Evolutionary conservation across 1,139 yeast species (phyloP).

Genomic region (Meyerozyma sp.): DNA sequence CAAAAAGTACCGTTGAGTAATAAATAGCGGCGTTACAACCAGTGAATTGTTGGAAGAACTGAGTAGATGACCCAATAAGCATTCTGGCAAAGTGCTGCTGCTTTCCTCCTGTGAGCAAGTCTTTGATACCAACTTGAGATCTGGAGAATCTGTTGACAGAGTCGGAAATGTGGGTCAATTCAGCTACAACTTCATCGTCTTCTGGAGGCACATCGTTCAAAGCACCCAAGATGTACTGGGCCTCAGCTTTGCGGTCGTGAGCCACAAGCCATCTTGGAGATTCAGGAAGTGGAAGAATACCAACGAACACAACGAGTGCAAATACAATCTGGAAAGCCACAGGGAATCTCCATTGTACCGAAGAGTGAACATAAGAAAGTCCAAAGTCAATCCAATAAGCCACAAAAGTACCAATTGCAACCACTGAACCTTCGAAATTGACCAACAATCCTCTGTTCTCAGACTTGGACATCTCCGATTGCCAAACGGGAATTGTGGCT

Average conservation of each 20-base stretch:
- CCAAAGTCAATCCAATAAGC: constrained; percentile 83
- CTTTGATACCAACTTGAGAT: constrained; percentile 38
- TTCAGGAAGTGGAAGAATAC: constrained; percentile 48
- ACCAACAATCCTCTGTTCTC: constrained; percentile 70
- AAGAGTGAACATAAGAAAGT: constrained; percentile 46
- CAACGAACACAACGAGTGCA: constrained; percentile 30
- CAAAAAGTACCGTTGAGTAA: constrained; percentile 60
- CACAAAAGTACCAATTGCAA: constrained; percentile 65
- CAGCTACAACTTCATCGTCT: constrained; percentile 44
- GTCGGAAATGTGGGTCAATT: constrained; percentile 35
- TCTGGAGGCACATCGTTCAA: constrained; percentile 31
- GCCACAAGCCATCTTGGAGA: constrained; percentile 73
- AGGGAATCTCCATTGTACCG: constrained; percentile 40
- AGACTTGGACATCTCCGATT: constrained; percentile 71
- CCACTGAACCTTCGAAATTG: constrained; percentile 63
- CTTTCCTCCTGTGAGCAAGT: constrained; percentile 55
- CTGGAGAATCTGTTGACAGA: constrained; percentile 36
- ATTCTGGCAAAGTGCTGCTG: constrained; percentile 52
- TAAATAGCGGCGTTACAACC: constrained; percentile 69
- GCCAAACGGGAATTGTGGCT: constrained; percentile 78
- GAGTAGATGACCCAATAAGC: constrained; percentile 59
- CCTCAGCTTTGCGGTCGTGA: constrained; percentile 47
- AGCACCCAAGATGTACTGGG: constrained; percentile 35
- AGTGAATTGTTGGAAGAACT: constrained; percentile 56
- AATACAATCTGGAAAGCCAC: constrained; percentile 37